Evolutionary conservation across 1,284 basidiomycete genomes (phyloP), one percentile per base, ranked within the genome.

Genomic region (Ganoderma sp.): DNA sequence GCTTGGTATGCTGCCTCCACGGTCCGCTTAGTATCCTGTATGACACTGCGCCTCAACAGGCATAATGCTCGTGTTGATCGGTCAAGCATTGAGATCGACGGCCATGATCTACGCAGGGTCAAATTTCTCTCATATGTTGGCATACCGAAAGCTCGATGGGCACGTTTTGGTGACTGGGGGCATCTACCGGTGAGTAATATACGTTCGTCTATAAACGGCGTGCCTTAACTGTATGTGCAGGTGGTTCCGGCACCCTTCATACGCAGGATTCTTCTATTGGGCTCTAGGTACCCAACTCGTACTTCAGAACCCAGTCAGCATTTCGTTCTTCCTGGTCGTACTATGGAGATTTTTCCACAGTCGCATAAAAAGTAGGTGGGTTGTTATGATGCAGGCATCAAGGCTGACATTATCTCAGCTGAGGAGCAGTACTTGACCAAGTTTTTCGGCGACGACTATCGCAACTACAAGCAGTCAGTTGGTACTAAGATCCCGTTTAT

Each of bases 211-310:
- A 19, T 22, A 25, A 15, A 17, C 3, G 12, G 37, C 17, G 41
- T n/a, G 10, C 25, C n/a, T 42, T 17, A 60, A 25, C 10, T 39
- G 15, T 41, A 60, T 15, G 43, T 14, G 12, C 73, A 96, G 95
- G 32, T 95, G 89, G 87, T 93, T 91, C 68, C 90, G 98, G 5
- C 98, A 99, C 79, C 98, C 98, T 10, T 98, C 96, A 0, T 99
- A 99, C 75, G 88, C 94, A 0, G 98, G 97, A 3, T 99, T 99
- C 84, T 98, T 94, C 81, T 99, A 97, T 80, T 99, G 97, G 97
- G 97, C 96, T 0, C 75, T 99, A 41, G 95, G 95, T 1, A 98
- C 97, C 0, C 97, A 99, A 78, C 79, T 99, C n/a, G 87, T 96
- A 3, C 84, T 99, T 34, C 94, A 94, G 75, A 99, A 99, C 78